A percentile compares a stretch with the other conserved stretches of the same genome.
These are phyloP conservation scores for Pinus albicaulis DNA, from an alignment of 75 land plant genomes.

Conservation along the genomic window DNA sequence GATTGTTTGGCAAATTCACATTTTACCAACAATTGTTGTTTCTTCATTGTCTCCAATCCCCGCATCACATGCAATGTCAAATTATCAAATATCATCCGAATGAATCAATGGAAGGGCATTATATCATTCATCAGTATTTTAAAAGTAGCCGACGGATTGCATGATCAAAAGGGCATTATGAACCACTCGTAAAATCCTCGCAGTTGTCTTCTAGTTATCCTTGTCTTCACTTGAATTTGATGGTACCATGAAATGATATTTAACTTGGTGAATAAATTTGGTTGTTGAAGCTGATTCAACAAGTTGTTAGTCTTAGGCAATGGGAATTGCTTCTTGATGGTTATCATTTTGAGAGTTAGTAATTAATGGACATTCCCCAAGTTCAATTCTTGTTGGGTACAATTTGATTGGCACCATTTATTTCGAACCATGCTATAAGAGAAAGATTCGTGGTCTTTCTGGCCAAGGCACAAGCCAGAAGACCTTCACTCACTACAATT, in stretches of 20 bases:
- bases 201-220: background rate
- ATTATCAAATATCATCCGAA: background rate
- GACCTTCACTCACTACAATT: too few relatives aligned
- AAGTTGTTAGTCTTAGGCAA: background rate
- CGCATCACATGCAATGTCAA: background rate
- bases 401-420: too few relatives aligned
- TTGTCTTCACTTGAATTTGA: background rate
- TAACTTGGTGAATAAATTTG: too few relatives aligned
- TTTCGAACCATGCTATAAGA: too few relatives aligned
- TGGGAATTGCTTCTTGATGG: background rate
- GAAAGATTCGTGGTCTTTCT: too few relatives aligned
- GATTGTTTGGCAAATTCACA: background rate
- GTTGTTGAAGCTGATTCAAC: background rate
- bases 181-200: background rate
- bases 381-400: background rate
- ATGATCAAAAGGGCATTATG: too few relatives aligned
- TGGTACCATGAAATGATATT: background rate
- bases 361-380: background rate
- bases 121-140: background rate
- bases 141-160: background rate
- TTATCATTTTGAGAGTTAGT: background rate
- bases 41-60: background rate
- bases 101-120: background rate
- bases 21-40: background rate
- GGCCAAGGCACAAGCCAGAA: too few relatives aligned